These are phyloP conservation scores for Berkeleyomyces basicola DNA, from an alignment of 2,329 filamentous ascomycete genomes.

Conservation along the genomic window DNA sequence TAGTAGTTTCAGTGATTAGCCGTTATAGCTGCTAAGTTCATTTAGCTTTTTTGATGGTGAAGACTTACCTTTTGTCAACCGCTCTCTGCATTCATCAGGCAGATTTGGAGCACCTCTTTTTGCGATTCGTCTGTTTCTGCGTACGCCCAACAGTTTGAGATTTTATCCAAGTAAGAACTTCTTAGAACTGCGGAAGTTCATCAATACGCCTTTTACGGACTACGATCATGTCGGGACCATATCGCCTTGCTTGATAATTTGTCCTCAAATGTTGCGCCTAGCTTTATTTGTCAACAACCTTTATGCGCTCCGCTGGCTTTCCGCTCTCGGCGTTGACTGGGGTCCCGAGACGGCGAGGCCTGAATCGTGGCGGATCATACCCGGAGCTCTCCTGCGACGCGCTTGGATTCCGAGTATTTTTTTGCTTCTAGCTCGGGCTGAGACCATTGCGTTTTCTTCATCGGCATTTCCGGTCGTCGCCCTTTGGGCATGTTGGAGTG, in stretches of 20 bases:
- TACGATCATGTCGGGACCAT: slow-evolving; percentile 37
- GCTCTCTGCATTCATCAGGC: slow-evolving; percentile 36
- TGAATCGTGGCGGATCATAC: slow-evolving; percentile 28
- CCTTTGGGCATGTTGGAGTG: slow-evolving; percentile 36
- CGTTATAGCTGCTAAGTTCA: no score
- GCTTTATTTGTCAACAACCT: slow-evolving; percentile 27
- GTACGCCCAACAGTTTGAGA: slow-evolving; percentile 35
- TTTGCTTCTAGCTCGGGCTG: slow-evolving; percentile 54
- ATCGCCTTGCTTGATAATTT: slow-evolving; percentile 26
- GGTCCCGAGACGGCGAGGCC: slow-evolving; percentile 31
- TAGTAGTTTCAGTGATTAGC: not conserved
- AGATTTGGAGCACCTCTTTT: slow-evolving; percentile 20
- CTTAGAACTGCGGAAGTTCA: slow-evolving; percentile 46
- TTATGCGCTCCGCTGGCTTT: slow-evolving; percentile 25
- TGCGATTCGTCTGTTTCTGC: slow-evolving; percentile 15
- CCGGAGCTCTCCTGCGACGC: slow-evolving; percentile 46
- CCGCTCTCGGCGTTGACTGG: slow-evolving; percentile 28
- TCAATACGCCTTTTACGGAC: slow-evolving; percentile 42
- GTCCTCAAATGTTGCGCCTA: slow-evolving; percentile 26
- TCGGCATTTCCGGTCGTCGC: slow-evolving; percentile 58
- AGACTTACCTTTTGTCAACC: slow-evolving; percentile 35
- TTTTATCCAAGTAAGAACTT: slow-evolving; percentile 50
- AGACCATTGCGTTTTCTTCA: slow-evolving; percentile 66
- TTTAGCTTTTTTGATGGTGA: no score
- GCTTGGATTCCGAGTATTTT: slow-evolving; percentile 63